Evolutionary conservation across 75 land plant genomes (phyloP).

Genomic region (Selaginella moellendorffii): DNA sequence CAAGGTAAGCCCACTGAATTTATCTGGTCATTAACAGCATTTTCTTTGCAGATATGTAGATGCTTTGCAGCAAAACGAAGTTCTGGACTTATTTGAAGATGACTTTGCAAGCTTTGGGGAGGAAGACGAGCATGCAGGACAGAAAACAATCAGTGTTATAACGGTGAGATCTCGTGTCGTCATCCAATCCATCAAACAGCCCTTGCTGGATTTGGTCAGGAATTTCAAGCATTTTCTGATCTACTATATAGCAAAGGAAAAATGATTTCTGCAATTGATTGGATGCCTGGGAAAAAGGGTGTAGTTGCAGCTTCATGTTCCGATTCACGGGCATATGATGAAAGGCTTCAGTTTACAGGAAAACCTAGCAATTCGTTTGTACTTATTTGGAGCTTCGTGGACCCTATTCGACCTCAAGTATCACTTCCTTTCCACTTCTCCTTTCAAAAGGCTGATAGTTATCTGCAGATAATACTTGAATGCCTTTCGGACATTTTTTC

Average conservation of each 20-base stretch:
- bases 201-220: conserved; percentile 11
- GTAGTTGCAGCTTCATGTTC: conserved; percentile 24
- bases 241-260: conserved; percentile 24
- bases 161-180: conserved; percentile 11
- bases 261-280: conserved; percentile 30
- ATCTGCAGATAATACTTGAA: conserved; percentile 22
- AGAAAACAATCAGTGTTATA: conserved; percentile 14
- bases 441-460: neutral
- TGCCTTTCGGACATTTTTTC: conserved; percentile 23
- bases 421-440: neutral
- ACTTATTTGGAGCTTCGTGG: conserved; percentile 25
- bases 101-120: conserved; percentile 27
- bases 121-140: conserved; percentile 28
- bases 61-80: conserved; percentile 33
- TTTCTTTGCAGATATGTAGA: conserved; percentile 18
- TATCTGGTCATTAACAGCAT: too few species aligned
- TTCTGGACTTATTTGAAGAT: conserved; percentile 30
- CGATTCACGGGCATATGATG: conserved; percentile 24
- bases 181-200: neutral
- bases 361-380: conserved; percentile 23
- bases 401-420: conserved; percentile 27
- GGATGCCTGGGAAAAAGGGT: conserved; percentile 32
- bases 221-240: conserved; percentile 28
- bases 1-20: conserved; percentile 11
- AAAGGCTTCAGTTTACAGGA: conserved; percentile 23